phyloP scores from a whole-genome alignment of 371 early-diverging fungal genomes.

The Sanchytrium tribonematis region DNA sequence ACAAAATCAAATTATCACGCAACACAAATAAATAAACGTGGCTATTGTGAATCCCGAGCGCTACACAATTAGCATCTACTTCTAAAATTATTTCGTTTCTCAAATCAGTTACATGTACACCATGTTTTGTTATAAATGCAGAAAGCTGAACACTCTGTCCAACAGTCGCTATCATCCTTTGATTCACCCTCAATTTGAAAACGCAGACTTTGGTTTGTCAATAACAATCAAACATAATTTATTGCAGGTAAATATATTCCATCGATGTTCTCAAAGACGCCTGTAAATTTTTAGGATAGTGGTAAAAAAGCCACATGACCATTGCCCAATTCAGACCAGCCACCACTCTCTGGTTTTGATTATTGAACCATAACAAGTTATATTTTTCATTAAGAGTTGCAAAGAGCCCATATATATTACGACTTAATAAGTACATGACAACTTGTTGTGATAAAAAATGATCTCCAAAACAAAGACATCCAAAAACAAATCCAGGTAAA shows the following conservation, averaged over 20 bases:
- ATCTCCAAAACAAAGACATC: not conserved
- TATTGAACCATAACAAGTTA: not conserved
- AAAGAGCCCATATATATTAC: not conserved
- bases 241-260: not conserved
- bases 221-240: no score
- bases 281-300: not conserved
- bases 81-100: not conserved
- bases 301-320: not conserved
- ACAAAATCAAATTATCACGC: not conserved
- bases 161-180: not conserved
- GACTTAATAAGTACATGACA: not conserved
- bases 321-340: not conserved
- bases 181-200: not conserved
- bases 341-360: not conserved
- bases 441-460: not conserved
- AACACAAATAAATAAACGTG: not conserved
- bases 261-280: not conserved
- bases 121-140: not conserved
- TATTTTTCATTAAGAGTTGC: not conserved
- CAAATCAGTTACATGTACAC: conserved; percentile 1
- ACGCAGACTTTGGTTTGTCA: not conserved
- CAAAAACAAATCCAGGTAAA: not conserved
- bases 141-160: not conserved
- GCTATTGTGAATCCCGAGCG: not conserved
- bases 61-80: not conserved